phyloP scores from a whole-genome alignment of 1,284 basidiomycete genomes.

The Leccinum fallax region DNA sequence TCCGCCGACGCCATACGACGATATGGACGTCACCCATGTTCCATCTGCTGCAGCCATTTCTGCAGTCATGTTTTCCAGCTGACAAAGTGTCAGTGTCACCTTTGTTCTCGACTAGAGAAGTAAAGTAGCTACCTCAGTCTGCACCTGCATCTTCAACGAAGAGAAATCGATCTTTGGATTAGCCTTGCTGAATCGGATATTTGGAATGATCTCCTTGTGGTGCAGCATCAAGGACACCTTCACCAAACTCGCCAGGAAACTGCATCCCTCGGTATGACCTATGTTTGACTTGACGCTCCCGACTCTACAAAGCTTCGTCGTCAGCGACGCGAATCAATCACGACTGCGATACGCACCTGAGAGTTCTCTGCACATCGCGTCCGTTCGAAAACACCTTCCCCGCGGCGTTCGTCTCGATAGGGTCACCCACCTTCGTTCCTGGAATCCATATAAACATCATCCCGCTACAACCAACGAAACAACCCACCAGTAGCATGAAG shows the following conservation, averaged over 20 bases:
- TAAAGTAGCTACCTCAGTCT: constrained; percentile 21
- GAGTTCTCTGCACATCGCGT: constrained; percentile 21
- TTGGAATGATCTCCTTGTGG: constrained; percentile 31
- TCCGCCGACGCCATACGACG: constrained; percentile 32
- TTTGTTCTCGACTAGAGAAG: neutral
- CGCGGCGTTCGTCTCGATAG: constrained; percentile 51
- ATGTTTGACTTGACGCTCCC: constrained; percentile 37
- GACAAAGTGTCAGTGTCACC: neutral
- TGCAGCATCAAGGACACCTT: constrained; percentile 34
- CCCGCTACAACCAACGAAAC: neutral
- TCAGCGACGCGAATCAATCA: neutral
- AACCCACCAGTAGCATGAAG: constrained; percentile 47
- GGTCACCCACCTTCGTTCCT: constrained; percentile 50
- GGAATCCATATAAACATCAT: neutral
- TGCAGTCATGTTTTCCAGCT: constrained; percentile 26
- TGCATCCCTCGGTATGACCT: constrained; percentile 35
- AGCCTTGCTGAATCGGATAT: constrained; percentile 31
- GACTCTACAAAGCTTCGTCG: constrained; percentile 19
- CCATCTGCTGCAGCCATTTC: constrained; percentile 30
- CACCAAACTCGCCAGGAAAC: constrained; percentile 33
- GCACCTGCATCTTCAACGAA: constrained; percentile 28
- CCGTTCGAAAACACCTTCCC: constrained; percentile 38
- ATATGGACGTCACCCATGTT: constrained; percentile 30
- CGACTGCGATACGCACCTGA: constrained; percentile 16
- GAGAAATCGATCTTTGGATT: constrained; percentile 30